Evolutionary conservation across 2,329 filamentous ascomycete species (phyloP).

Genomic region (Microdochium nivale): DNA sequence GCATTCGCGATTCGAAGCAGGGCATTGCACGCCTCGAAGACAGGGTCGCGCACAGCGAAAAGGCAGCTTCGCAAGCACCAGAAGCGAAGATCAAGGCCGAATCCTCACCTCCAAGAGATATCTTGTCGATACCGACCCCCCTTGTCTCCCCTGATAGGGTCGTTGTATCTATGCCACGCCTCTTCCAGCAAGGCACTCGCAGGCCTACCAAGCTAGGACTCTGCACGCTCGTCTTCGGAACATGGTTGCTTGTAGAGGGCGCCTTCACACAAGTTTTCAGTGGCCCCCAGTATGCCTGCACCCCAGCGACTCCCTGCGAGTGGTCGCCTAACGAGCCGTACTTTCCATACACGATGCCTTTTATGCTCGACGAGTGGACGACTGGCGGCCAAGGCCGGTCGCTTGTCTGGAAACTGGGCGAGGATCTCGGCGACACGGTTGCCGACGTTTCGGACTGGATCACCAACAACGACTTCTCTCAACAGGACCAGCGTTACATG

Average conservation of each 20-base stretch:
- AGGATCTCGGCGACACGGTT: conserved; percentile 36
- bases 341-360: conserved; percentile 51
- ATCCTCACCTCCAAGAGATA: not conserved
- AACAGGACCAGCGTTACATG: conserved; percentile 32
- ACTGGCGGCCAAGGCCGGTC: conserved; percentile 41
- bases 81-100: not conserved
- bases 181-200: conserved; percentile 37
- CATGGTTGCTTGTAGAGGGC: conserved; percentile 49
- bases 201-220: conserved; percentile 40
- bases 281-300: conserved; percentile 39
- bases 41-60: conserved; percentile 33
- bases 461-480: conserved; percentile 34
- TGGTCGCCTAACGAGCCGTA: conserved; percentile 51
- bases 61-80: conserved; percentile 7
- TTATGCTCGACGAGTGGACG: conserved; percentile 54
- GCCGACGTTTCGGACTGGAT: conserved; percentile 39
- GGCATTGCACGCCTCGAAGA: conserved; percentile 51
- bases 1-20: conserved; percentile 45
- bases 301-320: conserved; percentile 33
- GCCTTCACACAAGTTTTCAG: conserved; percentile 45
- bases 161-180: conserved; percentile 34
- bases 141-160: conserved; percentile 19
- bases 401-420: conserved; percentile 23
- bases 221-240: conserved; percentile 28
- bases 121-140: not conserved